Conservation (phyloP, 371 early-diverging fungal genomes). For the Mortierella sp. region DNA sequence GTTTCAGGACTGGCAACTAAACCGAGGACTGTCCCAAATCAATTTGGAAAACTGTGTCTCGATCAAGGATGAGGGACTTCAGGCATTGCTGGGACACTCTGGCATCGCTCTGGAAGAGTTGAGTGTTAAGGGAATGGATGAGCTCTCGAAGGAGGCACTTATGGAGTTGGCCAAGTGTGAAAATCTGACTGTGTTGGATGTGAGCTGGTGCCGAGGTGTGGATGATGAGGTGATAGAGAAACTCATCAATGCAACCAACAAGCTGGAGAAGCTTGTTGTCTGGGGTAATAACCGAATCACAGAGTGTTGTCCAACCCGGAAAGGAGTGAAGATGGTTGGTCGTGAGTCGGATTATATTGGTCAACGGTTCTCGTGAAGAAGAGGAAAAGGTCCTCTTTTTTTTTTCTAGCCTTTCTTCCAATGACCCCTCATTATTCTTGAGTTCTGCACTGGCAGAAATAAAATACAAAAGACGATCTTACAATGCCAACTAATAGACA, state of each 20-base stretch:
- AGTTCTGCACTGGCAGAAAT: too few relatives aligned
- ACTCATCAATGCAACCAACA: conserved; percentile 57
- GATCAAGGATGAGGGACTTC: conserved; percentile 68
- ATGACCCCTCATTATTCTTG: too few relatives aligned
- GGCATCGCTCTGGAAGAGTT: conserved; percentile 64
- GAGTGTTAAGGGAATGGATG: conserved; percentile 79
- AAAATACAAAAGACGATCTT: too few relatives aligned
- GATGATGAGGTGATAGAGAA: conserved; percentile 74
- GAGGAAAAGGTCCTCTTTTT: too few relatives aligned
- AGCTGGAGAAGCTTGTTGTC: conserved; percentile 63
- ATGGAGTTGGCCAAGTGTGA: conserved; percentile 60
- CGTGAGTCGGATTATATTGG: conserved; percentile 64
- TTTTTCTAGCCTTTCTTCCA: too few relatives aligned
- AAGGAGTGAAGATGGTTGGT: conserved; percentile 65
- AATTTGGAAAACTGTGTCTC: conserved; percentile 63
- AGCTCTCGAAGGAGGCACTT: conserved; percentile 67
- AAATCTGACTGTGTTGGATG: conserved; percentile 64
- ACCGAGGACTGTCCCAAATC: conserved; percentile 60
- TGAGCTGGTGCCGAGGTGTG: conserved; percentile 78
- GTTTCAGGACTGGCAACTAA: conserved; percentile 61
- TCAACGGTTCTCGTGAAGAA: conserved; percentile 20
- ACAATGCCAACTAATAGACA: too few relatives aligned
- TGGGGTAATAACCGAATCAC: conserved; percentile 80
- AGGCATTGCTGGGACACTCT: conserved; percentile 68
- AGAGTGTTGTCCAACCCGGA: conserved; percentile 60